A percentile compares a stretch with the other conserved stretches of the same genome.
phyloP scores from a whole-genome alignment of 345 rosid genomes.

The Eucalyptus erythrocorys region DNA sequence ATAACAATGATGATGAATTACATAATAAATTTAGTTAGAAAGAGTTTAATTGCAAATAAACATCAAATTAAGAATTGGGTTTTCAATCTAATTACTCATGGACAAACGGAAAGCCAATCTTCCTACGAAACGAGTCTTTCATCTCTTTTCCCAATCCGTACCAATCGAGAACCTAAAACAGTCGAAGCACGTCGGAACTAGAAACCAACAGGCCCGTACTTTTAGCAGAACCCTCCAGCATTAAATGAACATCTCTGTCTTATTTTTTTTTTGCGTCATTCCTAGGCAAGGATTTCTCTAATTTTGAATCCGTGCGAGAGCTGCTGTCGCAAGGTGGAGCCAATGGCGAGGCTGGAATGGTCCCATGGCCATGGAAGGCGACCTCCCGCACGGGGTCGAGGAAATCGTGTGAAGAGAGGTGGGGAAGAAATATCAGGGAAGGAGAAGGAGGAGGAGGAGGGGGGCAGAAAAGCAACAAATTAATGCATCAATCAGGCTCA shows the following conservation, averaged over 20 bases:
- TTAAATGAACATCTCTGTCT: not conserved
- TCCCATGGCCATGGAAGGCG: not conserved
- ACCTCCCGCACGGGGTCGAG: not conserved
- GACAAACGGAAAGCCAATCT: not conserved
- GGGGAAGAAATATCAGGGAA: not conserved
- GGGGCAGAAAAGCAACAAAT: not conserved
- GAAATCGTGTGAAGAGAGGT: not conserved
- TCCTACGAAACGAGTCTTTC: not conserved
- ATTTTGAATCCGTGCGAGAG: not conserved
- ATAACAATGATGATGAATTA: not conserved
- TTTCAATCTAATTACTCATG: not conserved
- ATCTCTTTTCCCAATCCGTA: not conserved
- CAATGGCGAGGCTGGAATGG: not conserved
- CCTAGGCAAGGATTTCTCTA: not conserved
- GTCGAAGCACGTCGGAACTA: not conserved
- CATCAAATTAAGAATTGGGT: not conserved
- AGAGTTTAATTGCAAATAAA: not conserved
- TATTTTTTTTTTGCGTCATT: not conserved
- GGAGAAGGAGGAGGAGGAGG: not conserved
- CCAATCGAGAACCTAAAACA: not conserved
- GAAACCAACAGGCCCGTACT: not conserved
- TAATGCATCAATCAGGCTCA: slow-evolving; percentile 21
- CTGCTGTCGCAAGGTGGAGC: not conserved
- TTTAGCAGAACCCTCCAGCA: not conserved
- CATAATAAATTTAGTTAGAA: not conserved